These are phyloP conservation scores for Phytophthora nicotianae DNA, from an alignment of 352 stramenopile species.

Conservation along the genomic window DNA sequence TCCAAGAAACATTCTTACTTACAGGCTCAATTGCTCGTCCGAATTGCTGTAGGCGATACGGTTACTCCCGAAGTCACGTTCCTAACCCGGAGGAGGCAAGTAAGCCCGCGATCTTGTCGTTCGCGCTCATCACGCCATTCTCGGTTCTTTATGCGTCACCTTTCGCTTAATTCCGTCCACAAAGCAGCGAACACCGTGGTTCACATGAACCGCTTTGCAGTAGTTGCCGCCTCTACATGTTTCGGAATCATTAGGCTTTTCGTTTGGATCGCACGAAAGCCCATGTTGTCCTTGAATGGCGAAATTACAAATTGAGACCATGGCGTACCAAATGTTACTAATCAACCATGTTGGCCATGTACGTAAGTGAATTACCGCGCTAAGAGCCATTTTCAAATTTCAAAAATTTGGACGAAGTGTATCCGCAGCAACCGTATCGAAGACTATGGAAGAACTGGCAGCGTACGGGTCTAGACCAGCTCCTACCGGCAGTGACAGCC, in stretches of 20 bases:
- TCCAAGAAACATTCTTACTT: constrained; percentile 23
- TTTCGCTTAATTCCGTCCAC: constrained; percentile 33
- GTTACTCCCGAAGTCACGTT: constrained; percentile 25
- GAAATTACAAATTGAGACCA: no score
- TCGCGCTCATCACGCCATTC: constrained; percentile 14
- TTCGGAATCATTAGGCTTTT: constrained; percentile 39
- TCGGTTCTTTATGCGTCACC: constrained; percentile 32
- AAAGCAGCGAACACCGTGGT: constrained; percentile 34
- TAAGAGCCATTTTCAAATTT: no score
- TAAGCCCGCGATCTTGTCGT: constrained; percentile 32
- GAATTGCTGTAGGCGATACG: constrained; percentile 29
- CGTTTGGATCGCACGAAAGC: constrained; percentile 1
- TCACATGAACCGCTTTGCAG: constrained; percentile 34
- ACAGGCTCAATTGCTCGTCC: constrained; percentile 20
- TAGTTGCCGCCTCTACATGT: constrained; percentile 36
- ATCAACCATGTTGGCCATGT: no score
- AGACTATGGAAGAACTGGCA: no score
- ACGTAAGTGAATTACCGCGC: no score
- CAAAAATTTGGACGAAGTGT: no score
- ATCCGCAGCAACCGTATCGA: no score
- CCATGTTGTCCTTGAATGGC: no score
- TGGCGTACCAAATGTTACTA: no score
- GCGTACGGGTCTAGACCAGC: no score
- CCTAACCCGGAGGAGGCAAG: constrained; percentile 28
- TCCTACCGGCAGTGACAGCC: no score